Evolutionary conservation across 2,329 filamentous ascomycete genomes (phyloP).

Genomic region (Paradendryphiella salina): DNA sequence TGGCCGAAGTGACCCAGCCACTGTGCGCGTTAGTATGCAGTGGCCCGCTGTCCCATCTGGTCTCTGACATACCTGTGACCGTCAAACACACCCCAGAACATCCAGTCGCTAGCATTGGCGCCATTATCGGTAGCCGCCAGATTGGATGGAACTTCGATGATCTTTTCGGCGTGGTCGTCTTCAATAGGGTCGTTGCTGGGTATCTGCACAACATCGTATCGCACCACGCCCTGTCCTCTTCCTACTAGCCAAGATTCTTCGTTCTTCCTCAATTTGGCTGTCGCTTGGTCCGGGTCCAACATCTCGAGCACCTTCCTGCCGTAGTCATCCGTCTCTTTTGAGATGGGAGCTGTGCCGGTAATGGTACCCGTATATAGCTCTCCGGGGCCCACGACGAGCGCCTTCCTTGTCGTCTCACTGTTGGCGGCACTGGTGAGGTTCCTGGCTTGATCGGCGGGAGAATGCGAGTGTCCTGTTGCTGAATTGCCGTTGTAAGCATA

Average conservation of each 20-base stretch:
- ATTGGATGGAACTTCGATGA: constrained; percentile 79
- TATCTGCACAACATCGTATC: constrained; percentile 91
- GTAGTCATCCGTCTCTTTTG: constrained; percentile 83
- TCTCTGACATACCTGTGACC: constrained; percentile 74
- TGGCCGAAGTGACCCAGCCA: constrained; percentile 97
- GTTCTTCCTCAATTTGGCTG: constrained; percentile 81
- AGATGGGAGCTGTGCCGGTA: constrained; percentile 80
- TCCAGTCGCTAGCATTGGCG: constrained; percentile 79
- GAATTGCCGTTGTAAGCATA: constrained; percentile 64
- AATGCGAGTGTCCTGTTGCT: constrained; percentile 26
- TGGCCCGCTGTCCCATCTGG: not conserved
- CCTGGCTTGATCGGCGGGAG: constrained; percentile 35
- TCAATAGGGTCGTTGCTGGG: constrained; percentile 98
- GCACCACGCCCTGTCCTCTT: constrained; percentile 84
- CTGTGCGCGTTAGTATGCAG: constrained; percentile 51
- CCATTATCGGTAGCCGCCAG: constrained; percentile 59
- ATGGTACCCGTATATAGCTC: constrained; percentile 87
- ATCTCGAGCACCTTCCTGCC: constrained; percentile 90
- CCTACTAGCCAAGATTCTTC: constrained; percentile 92
- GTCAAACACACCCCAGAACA: constrained; percentile 99
- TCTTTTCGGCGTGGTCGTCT: constrained; percentile 97
- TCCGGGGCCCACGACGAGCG: constrained; percentile 86
- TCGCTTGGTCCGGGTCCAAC: constrained; percentile 92
- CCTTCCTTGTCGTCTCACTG: constrained; percentile 61
- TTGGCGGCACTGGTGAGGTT: constrained; percentile 41